Conservation (phyloP, 129 eudicot genomes). For the Kitagawia praeruptora region DNA sequence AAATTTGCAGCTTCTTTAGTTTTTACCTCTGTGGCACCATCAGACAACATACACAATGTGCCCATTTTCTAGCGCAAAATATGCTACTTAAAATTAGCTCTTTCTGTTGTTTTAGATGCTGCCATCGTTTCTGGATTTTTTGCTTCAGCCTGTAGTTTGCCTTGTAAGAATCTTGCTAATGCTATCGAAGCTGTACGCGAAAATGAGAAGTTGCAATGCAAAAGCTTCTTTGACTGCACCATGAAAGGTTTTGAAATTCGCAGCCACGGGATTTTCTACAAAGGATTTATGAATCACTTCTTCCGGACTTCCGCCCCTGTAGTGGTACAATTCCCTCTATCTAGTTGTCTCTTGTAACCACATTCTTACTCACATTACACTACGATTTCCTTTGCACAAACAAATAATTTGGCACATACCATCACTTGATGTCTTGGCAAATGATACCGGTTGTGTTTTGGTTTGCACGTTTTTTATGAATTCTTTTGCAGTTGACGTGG, state of each 20-base stretch:
- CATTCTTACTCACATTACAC: neutral
- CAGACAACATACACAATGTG: too few species aligned
- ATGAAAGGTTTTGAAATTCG: neutral
- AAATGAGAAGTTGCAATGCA: neutral
- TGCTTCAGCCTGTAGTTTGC: conserved; percentile 6
- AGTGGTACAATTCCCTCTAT: neutral
- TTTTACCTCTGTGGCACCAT: neutral
- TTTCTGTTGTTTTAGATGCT: neutral
- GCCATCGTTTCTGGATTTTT: neutral
- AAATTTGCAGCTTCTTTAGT: neutral
- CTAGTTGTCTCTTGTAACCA: neutral
- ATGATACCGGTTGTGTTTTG: neutral
- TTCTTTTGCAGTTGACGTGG: too few species aligned
- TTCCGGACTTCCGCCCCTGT: neutral
- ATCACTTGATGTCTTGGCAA: neutral
- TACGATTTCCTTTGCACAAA: neutral
- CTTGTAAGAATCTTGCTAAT: neutral
- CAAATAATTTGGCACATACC: neutral
- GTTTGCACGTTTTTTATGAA: too few species aligned
- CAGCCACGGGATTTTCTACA: neutral
- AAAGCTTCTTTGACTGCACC: neutral
- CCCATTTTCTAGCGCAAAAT: neutral
- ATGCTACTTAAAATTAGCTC: neutral
- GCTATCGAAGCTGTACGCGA: neutral
- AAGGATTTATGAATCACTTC: neutral